A percentile compares a stretch with the other conserved stretches of the same genome.
phyloP scores from a whole-genome alignment of 2,329 filamentous ascomycete genomes.

The Fusarium sp. region DNA sequence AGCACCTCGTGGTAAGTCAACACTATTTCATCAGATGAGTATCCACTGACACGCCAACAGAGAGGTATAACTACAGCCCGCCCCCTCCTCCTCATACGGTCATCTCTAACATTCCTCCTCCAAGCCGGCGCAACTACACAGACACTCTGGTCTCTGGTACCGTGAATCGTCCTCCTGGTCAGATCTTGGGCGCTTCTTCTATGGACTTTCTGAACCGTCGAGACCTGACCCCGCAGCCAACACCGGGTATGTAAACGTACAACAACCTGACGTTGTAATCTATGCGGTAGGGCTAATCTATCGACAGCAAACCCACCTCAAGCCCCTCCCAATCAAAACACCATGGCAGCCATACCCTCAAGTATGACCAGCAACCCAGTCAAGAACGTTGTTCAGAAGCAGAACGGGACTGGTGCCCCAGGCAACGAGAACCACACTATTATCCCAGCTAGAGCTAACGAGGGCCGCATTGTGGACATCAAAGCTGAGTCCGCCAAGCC shows the following conservation, averaged over 20 bases:
- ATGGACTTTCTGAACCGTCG: conserved; percentile 38
- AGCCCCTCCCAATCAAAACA: neutral
- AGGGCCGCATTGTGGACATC: neutral
- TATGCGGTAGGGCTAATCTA: neutral
- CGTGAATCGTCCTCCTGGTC: conserved; percentile 16
- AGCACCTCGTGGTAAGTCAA: conserved; percentile 24
- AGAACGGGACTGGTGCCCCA: neutral
- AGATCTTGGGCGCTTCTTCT: conserved; percentile 34
- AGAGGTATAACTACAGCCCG: neutral
- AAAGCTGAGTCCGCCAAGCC: neutral
- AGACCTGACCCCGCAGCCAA: conserved; percentile 8
- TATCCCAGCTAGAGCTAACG: neutral
- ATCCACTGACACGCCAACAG: conserved; percentile 13
- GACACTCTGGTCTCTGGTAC: conserved; percentile 16
- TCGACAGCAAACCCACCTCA: neutral
- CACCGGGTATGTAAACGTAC: conserved; percentile 14
- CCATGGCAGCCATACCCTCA: neutral
- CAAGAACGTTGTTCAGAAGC: neutral
- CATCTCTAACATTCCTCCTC: conserved; percentile 15
- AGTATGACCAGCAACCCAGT: neutral
- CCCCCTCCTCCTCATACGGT: conserved; percentile 2
- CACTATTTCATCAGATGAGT: neutral
- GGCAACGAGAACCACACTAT: neutral
- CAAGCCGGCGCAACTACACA: conserved; percentile 35
- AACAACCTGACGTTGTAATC: too few relatives aligned